A percentile compares a stretch with the other conserved stretches of the same genome.
Conservation (phyloP, 805 yeast genomes). For the Ogataea nakhonphanomensis region DNA sequence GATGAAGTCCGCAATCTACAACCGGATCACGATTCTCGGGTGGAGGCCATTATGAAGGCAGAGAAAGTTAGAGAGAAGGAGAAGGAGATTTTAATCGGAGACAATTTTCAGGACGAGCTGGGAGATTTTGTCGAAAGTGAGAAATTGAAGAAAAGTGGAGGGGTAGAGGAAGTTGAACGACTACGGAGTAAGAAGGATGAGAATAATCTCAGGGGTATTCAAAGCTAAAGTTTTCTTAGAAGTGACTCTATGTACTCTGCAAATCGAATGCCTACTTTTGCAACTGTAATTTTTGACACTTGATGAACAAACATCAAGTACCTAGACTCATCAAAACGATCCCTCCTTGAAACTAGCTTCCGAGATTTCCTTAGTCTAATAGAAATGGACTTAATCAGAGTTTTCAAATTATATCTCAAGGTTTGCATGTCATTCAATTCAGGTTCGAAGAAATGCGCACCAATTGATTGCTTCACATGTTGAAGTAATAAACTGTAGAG, state of each 20-base stretch:
- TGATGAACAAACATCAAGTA: conserved; percentile 2
- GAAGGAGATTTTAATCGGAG: conserved; percentile 49
- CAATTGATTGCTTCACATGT: conserved; percentile 33
- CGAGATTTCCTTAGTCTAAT: conserved; percentile 20
- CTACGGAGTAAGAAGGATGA: conserved; percentile 63
- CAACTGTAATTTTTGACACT: neutral
- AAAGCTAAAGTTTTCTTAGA: neutral
- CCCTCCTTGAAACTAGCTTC: conserved; percentile 10
- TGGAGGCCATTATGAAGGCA: conserved; percentile 86
- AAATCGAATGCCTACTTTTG: neutral
- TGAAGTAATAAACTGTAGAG: conserved; percentile 26
- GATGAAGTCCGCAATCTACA: conserved; percentile 71
- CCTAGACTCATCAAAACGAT: conserved; percentile 2
- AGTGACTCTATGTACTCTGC: neutral
- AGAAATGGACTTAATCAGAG: conserved; percentile 17
- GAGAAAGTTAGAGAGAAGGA: conserved; percentile 77
- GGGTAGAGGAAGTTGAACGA: conserved; percentile 82
- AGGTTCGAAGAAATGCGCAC: conserved; percentile 28
- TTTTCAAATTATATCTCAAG: conserved; percentile 17
- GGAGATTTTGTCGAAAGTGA: conserved; percentile 79
- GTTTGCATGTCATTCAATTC: conserved; percentile 22
- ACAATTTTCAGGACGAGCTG: conserved; percentile 79
- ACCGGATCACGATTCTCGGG: conserved; percentile 81
- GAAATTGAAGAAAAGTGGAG: conserved; percentile 79
- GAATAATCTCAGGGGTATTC: conserved; percentile 54